Percentiles rank a stretch among this genome's conserved stretches.
Conservation (phyloP, 2,329 filamentous ascomycete species). For the Colletotrichum destructivum region DNA sequence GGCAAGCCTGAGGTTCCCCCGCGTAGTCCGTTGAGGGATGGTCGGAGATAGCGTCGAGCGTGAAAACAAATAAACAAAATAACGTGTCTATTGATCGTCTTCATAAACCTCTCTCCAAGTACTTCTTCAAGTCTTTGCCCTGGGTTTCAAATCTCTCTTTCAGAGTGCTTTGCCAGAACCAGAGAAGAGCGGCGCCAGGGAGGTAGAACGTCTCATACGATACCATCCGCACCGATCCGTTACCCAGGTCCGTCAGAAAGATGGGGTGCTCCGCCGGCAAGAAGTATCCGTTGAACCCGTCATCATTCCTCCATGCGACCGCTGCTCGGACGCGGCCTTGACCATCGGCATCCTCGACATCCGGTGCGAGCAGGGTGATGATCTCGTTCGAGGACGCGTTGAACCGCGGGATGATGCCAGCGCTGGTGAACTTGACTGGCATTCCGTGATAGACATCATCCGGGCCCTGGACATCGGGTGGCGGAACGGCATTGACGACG, state of each 20-base stretch:
- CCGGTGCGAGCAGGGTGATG: neutral
- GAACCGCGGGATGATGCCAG: neutral
- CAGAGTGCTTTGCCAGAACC: neutral
- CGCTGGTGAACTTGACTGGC: neutral
- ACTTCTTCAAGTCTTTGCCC: neutral
- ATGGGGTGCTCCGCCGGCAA: conserved; percentile 2
- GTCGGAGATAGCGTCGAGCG: neutral
- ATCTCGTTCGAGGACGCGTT: conserved; percentile 3
- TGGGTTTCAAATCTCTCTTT: conserved; percentile 3
- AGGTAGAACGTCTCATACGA: conserved; percentile 9
- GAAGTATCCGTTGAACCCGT: neutral
- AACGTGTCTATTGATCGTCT: neutral
- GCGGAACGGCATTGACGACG: neutral
- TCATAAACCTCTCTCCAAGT: neutral
- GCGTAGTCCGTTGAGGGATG: conserved; percentile 13
- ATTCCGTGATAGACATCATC: neutral
- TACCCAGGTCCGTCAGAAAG: neutral
- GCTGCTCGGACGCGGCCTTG: neutral
- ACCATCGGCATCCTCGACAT: neutral
- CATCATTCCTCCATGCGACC: neutral
- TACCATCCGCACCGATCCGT: neutral
- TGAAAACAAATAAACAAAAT: neutral
- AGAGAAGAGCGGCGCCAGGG: neutral
- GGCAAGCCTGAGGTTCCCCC: conserved; percentile 14
- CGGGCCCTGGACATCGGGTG: neutral